Evolutionary conservation across 495 filamentous ascomycete genomes (phyloP).

Genomic region (Aspergillus sclerotiicarbonarius): DNA sequence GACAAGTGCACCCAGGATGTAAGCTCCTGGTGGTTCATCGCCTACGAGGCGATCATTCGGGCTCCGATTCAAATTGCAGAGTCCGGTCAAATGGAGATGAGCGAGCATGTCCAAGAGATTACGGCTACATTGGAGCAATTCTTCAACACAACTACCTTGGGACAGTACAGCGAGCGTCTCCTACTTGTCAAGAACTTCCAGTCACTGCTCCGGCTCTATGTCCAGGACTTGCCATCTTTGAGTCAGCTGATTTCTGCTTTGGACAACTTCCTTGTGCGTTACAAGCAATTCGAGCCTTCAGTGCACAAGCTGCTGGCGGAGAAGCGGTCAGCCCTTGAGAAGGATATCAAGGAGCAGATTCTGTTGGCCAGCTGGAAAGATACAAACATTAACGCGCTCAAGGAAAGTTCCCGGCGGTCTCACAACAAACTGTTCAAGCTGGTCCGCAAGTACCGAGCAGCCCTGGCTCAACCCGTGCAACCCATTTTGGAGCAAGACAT

Average conservation of each 20-base stretch:
- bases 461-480: constrained; percentile 70
- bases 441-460: constrained; percentile 78
- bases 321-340: constrained; percentile 68
- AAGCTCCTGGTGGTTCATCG: constrained; percentile 93
- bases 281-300: constrained; percentile 61
- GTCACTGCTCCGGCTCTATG: constrained; percentile 46
- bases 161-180: constrained; percentile 74
- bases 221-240: constrained; percentile 54
- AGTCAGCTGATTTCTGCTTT: constrained; percentile 55
- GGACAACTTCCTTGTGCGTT: constrained; percentile 73
- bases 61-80: constrained; percentile 64
- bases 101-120: constrained; percentile 62
- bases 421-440: constrained; percentile 90
- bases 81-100: constrained; percentile 52
- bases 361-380: constrained; percentile 94
- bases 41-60: constrained; percentile 82
- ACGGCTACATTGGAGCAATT: constrained; percentile 72
- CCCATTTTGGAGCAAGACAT: constrained; percentile 62
- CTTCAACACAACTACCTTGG: constrained; percentile 68
- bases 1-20: constrained; percentile 72
- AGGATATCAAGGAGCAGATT: constrained; percentile 82
- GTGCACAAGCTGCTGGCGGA: constrained; percentile 61
- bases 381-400: constrained; percentile 83
- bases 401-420: constrained; percentile 83
- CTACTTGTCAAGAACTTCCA: constrained; percentile 70